These are phyloP conservation scores for Sherardia arvensis DNA, from an alignment of 257 asterid genomes.

Conservation along the genomic window DNA sequence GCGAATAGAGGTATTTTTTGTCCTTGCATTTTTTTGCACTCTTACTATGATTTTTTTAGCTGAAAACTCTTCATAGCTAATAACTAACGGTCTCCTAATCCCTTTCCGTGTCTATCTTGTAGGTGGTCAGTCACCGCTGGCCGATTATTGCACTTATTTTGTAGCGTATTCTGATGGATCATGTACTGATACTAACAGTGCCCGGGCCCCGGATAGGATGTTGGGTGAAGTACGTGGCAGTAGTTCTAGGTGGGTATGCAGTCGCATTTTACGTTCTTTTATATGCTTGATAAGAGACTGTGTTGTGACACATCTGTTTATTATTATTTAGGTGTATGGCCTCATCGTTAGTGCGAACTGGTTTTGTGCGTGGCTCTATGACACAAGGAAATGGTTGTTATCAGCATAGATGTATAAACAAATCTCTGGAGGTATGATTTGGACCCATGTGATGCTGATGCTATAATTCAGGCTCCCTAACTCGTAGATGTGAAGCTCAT, in stretches of 20 bases:
- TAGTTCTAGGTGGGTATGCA: slow-evolving; percentile 54
- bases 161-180: slow-evolving; percentile 99
- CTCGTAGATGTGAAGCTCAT: not conserved
- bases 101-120: slow-evolving; percentile 16
- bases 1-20: slow-evolving; percentile 57
- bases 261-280: not conserved
- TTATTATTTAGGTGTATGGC: slow-evolving; percentile 67
- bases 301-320: slow-evolving; percentile 1
- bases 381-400: slow-evolving; percentile 93
- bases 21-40: too few relatives aligned
- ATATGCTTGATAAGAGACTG: not conserved
- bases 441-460: not conserved
- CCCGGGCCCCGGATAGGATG: slow-evolving; percentile 94
- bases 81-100: not conserved
- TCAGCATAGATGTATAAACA: slow-evolving; percentile 71
- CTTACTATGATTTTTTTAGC: not conserved
- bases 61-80: not conserved
- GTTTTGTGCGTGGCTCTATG: slow-evolving; percentile 85
- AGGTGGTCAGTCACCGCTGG: slow-evolving; percentile 99
- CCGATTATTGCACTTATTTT: slow-evolving; percentile 95
- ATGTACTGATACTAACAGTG: slow-evolving; percentile 90
- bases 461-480: not conserved
- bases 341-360: slow-evolving; percentile 78
- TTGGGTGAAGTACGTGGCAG: slow-evolving; percentile 96
- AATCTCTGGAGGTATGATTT: slow-evolving; percentile 59